A percentile compares a stretch with the other conserved stretches of the same genome.
These are phyloP conservation scores for Houttuynia cordata DNA, from an alignment of 164 flowering plant genomes.

Conservation along the genomic window DNA sequence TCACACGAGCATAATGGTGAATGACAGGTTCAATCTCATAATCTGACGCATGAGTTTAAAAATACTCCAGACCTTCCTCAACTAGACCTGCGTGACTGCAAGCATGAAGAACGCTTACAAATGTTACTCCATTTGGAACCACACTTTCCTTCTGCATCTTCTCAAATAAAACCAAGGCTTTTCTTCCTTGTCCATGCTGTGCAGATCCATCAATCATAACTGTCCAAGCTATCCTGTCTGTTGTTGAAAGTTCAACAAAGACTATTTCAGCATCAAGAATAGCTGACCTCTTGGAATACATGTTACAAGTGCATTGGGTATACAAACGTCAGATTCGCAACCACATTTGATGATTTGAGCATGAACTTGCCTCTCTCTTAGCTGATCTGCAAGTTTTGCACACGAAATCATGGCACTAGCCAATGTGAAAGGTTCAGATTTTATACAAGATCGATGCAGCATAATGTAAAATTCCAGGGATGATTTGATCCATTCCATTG, in stretches of 20 bases:
- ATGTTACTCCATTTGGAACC: constrained; percentile 6
- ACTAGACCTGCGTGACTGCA: constrained; percentile 11
- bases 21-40: constrained; percentile 6
- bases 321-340: constrained; percentile 7
- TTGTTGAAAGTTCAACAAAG: background rate
- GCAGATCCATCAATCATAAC: constrained; percentile 12
- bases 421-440: constrained; percentile 8
- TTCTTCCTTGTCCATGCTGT: constrained; percentile 9
- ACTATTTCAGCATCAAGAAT: constrained; percentile 4
- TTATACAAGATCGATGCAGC: constrained; percentile 4
- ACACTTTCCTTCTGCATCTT: constrained; percentile 5
- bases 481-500: constrained; percentile 11
- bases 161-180: constrained; percentile 7
- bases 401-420: constrained; percentile 11
- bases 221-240: constrained; percentile 11
- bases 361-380: constrained; percentile 9
- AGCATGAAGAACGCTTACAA: constrained; percentile 8
- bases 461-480: constrained; percentile 8
- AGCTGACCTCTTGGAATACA: constrained; percentile 6
- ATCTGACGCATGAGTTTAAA: constrained; percentile 3
- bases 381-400: constrained; percentile 9
- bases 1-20: constrained; percentile 10
- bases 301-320: constrained; percentile 9
- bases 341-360: constrained; percentile 9
- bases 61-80: constrained; percentile 6